phyloP scores from a whole-genome alignment of 2,329 filamentous ascomycete species.

The Aspergillus ruber region DNA sequence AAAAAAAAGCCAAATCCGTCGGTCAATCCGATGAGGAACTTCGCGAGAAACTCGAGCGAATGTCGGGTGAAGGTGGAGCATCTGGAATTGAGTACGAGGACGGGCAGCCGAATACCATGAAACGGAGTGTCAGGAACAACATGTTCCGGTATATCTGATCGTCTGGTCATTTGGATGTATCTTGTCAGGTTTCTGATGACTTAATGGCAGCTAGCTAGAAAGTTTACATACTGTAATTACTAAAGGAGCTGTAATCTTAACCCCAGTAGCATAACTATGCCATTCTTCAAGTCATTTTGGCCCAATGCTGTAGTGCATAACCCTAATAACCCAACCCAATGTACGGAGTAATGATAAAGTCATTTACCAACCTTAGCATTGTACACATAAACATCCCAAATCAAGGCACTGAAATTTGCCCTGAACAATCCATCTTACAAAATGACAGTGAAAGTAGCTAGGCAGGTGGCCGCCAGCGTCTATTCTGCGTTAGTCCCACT shows the following conservation, averaged over 20 bases:
- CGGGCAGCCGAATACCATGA: slow-evolving; percentile 65
- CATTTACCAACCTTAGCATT: background rate
- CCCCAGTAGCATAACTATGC: too few relatives aligned
- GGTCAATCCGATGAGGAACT: slow-evolving; percentile 63
- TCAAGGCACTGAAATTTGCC: background rate
- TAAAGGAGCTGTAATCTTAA: too few relatives aligned
- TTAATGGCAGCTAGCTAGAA: background rate
- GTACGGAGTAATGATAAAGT: background rate
- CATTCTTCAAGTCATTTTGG: too few relatives aligned
- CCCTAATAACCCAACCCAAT: too few relatives aligned
- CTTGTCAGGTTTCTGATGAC: too few relatives aligned
- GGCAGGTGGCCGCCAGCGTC: background rate
- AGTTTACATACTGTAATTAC: too few relatives aligned
- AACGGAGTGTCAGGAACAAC: slow-evolving; percentile 65
- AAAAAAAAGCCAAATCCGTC: slow-evolving; percentile 47
- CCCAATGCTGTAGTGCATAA: too few relatives aligned
- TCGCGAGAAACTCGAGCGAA: slow-evolving; percentile 56
- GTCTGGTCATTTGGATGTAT: background rate
- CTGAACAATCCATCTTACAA: background rate
- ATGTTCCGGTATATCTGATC: slow-evolving; percentile 64
- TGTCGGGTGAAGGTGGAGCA: slow-evolving; percentile 64
- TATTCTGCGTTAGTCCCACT: background rate
- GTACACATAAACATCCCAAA: too few relatives aligned
- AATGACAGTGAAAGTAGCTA: background rate
- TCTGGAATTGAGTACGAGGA: slow-evolving; percentile 70